phyloP scores from a whole-genome alignment of 306 rosid species.

The Astragalus membranaceus region DNA sequence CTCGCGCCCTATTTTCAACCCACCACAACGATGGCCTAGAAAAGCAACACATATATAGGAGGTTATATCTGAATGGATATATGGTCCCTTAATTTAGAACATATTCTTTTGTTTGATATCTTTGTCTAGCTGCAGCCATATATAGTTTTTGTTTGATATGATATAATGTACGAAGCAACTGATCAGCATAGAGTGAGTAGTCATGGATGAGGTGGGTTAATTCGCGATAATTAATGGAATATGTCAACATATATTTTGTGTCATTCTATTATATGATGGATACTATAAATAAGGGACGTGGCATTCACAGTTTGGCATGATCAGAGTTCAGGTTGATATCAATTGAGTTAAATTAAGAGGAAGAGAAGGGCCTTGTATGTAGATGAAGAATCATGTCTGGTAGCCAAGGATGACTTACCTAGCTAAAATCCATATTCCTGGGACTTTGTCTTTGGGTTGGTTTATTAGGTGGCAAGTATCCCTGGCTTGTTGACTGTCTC shows the following conservation, averaged over 20 bases:
- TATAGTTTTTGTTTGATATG: background rate
- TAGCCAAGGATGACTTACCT: slow-evolving; percentile 87
- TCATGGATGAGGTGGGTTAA: background rate
- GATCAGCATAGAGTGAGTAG: too few relatives aligned
- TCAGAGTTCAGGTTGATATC: background rate
- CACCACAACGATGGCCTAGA: background rate
- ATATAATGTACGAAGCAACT: background rate
- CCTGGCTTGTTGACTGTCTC: slow-evolving; percentile 52
- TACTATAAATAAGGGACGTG: slow-evolving; percentile 29
- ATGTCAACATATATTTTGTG: background rate
- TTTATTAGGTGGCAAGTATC: slow-evolving; percentile 41
- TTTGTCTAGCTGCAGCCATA: background rate
- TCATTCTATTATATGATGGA: background rate
- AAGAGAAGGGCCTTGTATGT: slow-evolving; percentile 49
- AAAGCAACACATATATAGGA: slow-evolving; percentile 5
- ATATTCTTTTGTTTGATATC: slow-evolving; percentile 23
- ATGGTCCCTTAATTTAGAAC: slow-evolving; percentile 42
- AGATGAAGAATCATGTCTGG: slow-evolving; percentile 49
- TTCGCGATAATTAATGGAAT: background rate
- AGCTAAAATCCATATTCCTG: background rate
- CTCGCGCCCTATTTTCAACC: slow-evolving; percentile 13
- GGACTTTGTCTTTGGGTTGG: slow-evolving; percentile 14
- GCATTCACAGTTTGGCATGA: slow-evolving; percentile 1
- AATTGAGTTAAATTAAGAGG: background rate
- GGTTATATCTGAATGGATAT: background rate